phyloP scores from a whole-genome alignment of 176 grass and related monocot genomes.

The Musa beccarii region DNA sequence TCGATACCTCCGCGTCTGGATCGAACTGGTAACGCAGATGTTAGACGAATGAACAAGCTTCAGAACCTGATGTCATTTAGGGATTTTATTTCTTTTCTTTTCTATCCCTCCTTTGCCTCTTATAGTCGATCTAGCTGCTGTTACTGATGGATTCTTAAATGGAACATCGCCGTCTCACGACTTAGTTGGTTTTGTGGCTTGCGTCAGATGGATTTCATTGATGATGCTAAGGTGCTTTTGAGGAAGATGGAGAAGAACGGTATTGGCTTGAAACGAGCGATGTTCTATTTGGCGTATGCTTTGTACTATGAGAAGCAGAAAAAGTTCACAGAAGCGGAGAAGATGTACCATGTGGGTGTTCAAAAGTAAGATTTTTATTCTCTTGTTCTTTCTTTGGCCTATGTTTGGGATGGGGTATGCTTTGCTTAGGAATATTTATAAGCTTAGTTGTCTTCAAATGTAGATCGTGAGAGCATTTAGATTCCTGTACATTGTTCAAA shows the following conservation, averaged over 20 bases:
- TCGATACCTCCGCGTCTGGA: slow-evolving; percentile 73
- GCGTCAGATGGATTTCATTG: slow-evolving; percentile 77
- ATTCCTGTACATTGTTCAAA: neutral
- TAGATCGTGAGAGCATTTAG: neutral
- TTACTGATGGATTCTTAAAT: too few species aligned
- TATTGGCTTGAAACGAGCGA: slow-evolving; percentile 65
- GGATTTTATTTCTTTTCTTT: neutral
- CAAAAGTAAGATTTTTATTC: slow-evolving; percentile 49
- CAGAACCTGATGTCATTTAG: neutral
- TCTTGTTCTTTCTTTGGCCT: neutral
- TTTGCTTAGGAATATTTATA: neutral
- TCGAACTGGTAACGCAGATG: slow-evolving; percentile 45
- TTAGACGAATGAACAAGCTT: neutral
- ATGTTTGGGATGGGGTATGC: neutral
- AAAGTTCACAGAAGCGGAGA: slow-evolving; percentile 50
- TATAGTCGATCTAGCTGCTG: neutral
- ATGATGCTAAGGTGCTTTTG: slow-evolving; percentile 69
- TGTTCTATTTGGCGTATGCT: slow-evolving; percentile 82
- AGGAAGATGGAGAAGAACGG: slow-evolving; percentile 73
- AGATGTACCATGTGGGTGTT: slow-evolving; percentile 58
- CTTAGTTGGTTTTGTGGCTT: neutral
- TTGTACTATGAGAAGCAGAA: slow-evolving; percentile 87
- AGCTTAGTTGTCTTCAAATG: neutral
- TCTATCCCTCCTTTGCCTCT: neutral
- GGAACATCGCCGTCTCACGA: too few species aligned